A percentile compares a stretch with the other conserved stretches of the same genome.
Evolutionary conservation across 345 rosid species (phyloP).

Genomic region (Trapa bicornis): DNA sequence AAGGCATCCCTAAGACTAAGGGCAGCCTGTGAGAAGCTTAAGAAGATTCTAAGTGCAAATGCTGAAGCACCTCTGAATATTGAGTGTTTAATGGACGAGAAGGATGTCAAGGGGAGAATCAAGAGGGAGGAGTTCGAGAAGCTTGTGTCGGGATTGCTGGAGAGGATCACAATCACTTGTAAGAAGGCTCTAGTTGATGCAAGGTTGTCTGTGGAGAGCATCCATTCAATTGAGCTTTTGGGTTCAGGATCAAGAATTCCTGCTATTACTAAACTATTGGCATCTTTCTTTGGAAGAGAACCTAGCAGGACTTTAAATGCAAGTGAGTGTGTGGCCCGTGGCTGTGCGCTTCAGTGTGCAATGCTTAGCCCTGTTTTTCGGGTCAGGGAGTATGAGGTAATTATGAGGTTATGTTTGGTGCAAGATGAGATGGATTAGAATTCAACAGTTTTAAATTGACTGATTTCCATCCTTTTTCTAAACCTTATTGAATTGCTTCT

Average conservation of each 20-base stretch:
- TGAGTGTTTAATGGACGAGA: conserved; percentile 62
- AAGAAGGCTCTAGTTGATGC: conserved; percentile 39
- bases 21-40: conserved; percentile 49
- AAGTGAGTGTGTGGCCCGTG: conserved; percentile 57
- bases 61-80: conserved; percentile 46
- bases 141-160: conserved; percentile 29
- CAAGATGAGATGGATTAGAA: background rate
- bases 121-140: conserved; percentile 56
- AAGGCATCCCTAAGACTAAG: conserved; percentile 39
- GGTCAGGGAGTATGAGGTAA: conserved; percentile 50
- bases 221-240: conserved; percentile 45
- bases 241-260: conserved; percentile 64
- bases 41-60: conserved; percentile 53
- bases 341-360: conserved; percentile 57
- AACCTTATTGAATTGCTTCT: background rate
- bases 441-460: background rate
- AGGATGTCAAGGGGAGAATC: conserved; percentile 45
- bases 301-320: conserved; percentile 47
- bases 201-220: conserved; percentile 24
- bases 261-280: conserved; percentile 26
- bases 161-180: conserved; percentile 32
- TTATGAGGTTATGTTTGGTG: background rate
- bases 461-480: background rate
- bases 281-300: conserved; percentile 39
- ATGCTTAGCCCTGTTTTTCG: conserved; percentile 51